These are phyloP conservation scores for Petunia secreta DNA, from an alignment of 257 asterid species.

Conservation along the genomic window DNA sequence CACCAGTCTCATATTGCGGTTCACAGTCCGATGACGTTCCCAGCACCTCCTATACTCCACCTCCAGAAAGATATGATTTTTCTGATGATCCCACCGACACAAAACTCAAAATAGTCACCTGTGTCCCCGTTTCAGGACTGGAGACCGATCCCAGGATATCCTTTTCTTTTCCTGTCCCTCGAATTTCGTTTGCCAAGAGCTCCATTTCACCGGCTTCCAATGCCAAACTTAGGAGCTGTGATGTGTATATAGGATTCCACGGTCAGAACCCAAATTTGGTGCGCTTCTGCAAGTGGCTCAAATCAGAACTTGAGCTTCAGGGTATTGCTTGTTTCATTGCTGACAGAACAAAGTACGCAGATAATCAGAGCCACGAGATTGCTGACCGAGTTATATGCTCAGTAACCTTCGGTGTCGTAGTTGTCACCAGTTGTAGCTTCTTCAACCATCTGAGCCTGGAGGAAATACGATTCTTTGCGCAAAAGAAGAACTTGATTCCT, in stretches of 20 bases:
- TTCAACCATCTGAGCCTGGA: slow-evolving; percentile 64
- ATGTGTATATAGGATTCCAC: slow-evolving; percentile 79
- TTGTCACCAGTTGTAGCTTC: slow-evolving; percentile 60
- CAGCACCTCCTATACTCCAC: slow-evolving; percentile 83
- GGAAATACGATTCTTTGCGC: slow-evolving; percentile 81
- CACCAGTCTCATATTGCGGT: slow-evolving; percentile 68
- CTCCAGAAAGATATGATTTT: slow-evolving; percentile 58
- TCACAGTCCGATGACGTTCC: slow-evolving; percentile 87
- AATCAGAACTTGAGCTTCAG: slow-evolving; percentile 86
- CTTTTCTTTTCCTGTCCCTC: slow-evolving; percentile 79
- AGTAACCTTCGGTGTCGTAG: slow-evolving; percentile 66
- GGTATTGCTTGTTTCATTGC: slow-evolving; percentile 90
- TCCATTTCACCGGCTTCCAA: slow-evolving; percentile 71
- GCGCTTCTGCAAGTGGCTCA: slow-evolving; percentile 86
- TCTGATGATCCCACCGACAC: slow-evolving; percentile 48
- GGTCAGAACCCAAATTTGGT: slow-evolving; percentile 70
- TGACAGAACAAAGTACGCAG: slow-evolving; percentile 73
- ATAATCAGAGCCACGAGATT: slow-evolving; percentile 83
- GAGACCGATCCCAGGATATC: slow-evolving; percentile 68
- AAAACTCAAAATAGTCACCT: slow-evolving; percentile 64
- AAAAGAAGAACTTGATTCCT: slow-evolving; percentile 85
- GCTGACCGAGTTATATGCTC: slow-evolving; percentile 91
- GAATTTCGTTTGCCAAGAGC: slow-evolving; percentile 76
- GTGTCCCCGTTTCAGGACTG: slow-evolving; percentile 53
- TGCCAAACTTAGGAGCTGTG: slow-evolving; percentile 82